These are phyloP conservation scores for Gaeumannomyces sp. DNA, from an alignment of 2,329 filamentous ascomycete genomes.

Conservation along the genomic window DNA sequence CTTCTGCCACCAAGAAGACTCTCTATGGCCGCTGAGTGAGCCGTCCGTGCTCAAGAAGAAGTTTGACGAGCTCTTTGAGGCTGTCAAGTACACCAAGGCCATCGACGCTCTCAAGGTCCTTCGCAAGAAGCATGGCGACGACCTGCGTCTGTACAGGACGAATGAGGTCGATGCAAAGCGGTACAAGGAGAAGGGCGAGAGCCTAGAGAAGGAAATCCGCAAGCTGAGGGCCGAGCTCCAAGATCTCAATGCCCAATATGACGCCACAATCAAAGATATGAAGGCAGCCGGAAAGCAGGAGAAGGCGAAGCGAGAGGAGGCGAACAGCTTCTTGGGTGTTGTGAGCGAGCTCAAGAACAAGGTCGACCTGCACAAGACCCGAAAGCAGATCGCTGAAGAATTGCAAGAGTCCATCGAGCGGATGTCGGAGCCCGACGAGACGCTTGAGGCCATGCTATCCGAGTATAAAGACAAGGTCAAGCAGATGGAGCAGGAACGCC, in stretches of 20 bases:
- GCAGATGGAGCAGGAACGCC: slow-evolving; percentile 57
- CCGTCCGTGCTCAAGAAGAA: slow-evolving; percentile 80
- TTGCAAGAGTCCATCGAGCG: slow-evolving; percentile 69
- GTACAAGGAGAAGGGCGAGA: slow-evolving; percentile 78
- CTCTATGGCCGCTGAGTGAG: slow-evolving; percentile 92
- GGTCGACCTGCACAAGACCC: slow-evolving; percentile 63
- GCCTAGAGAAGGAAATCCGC: slow-evolving; percentile 58
- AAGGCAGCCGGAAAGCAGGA: slow-evolving; percentile 39
- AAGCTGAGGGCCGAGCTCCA: slow-evolving; percentile 63
- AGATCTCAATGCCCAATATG: slow-evolving; percentile 44
- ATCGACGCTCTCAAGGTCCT: slow-evolving; percentile 91
- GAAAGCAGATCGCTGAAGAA: slow-evolving; percentile 64
- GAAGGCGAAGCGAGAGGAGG: slow-evolving; percentile 63
- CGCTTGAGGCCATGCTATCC: slow-evolving; percentile 63
- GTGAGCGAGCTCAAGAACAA: slow-evolving; percentile 72
- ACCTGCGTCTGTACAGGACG: slow-evolving; percentile 66
- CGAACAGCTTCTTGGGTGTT: slow-evolving; percentile 66
- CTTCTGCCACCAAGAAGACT: slow-evolving; percentile 98
- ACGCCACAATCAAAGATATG: slow-evolving; percentile 46
- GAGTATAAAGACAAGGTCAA: slow-evolving; percentile 72
- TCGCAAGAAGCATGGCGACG: slow-evolving; percentile 73
- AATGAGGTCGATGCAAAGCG: slow-evolving; percentile 55
- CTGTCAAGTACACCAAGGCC: slow-evolving; percentile 92
- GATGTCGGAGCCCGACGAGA: slow-evolving; percentile 70
- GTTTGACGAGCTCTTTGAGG: slow-evolving; percentile 98